These are phyloP conservation scores for Corymbia citriodora DNA, from an alignment of 441 rosid genomes.

Conservation along the genomic window DNA sequence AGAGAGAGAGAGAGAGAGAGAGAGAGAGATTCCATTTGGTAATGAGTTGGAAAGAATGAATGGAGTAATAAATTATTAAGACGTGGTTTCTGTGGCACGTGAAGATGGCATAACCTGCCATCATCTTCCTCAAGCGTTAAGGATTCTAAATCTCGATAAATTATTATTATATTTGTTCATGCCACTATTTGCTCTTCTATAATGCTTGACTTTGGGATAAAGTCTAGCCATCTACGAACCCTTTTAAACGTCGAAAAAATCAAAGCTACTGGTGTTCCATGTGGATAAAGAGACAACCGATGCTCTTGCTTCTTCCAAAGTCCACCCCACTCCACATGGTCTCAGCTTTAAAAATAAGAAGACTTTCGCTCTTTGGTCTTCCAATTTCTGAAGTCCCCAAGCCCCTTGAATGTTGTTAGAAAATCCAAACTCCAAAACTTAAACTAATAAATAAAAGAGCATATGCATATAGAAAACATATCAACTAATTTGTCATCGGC, in stretches of 20 bases:
- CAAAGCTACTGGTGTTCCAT: neutral
- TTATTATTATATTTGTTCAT: neutral
- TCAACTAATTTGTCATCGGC: accelerated
- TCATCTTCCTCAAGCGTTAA: neutral
- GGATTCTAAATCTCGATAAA: neutral
- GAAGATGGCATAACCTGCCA: neutral
- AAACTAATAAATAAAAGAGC: neutral
- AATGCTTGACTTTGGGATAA: neutral
- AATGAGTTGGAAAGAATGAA: neutral
- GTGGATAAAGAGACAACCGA: neutral
- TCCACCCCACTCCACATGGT: neutral
- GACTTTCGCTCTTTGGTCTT: neutral
- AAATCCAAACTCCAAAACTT: neutral
- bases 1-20: neutral
- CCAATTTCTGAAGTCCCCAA: neutral
- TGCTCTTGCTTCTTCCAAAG: neutral
- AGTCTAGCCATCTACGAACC: neutral
- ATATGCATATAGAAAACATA: neutral
- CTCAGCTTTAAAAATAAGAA: neutral
- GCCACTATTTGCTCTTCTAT: neutral
- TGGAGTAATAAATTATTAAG: neutral
- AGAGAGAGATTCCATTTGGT: neutral
- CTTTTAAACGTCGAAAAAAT: neutral
- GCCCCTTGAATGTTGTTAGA: neutral
- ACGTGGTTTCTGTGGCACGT: neutral